Evolutionary conservation across 108 stramenopile species (phyloP).

Genomic region (Thalassiosira profunda): DNA sequence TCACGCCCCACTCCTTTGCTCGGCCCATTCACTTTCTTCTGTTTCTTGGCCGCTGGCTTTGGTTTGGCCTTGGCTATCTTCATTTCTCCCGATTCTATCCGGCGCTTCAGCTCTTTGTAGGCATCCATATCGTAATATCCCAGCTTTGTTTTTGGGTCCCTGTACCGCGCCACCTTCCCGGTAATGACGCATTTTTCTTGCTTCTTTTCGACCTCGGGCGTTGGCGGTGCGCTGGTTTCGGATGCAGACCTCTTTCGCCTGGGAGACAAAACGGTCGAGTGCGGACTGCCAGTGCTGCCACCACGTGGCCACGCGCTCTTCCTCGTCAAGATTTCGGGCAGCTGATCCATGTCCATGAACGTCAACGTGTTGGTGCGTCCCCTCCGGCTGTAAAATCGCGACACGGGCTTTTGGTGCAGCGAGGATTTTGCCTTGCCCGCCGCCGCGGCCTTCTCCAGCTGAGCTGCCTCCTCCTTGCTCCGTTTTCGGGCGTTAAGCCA

Average conservation of each 20-base stretch:
- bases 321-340: constrained; percentile 74
- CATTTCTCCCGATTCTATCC: constrained; percentile 62
- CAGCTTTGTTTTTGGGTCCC: constrained; percentile 70
- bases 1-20: too few relatives aligned
- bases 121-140: constrained; percentile 73
- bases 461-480: constrained; percentile 47
- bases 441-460: constrained; percentile 6
- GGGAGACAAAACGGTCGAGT: background rate
- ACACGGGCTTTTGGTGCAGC: constrained; percentile 26
- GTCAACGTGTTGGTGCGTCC: constrained; percentile 79
- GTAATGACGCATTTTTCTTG: constrained; percentile 74
- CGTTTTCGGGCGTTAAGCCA: constrained; percentile 79
- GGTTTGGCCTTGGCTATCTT: background rate
- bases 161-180: constrained; percentile 77
- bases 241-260: background rate
- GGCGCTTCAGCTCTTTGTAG: constrained; percentile 75
- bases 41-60: constrained; percentile 1
- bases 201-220: constrained; percentile 4
- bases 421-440: constrained; percentile 24
- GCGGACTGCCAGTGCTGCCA: background rate
- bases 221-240: background rate
- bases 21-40: too few relatives aligned
- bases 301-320: background rate
- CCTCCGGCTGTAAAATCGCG: constrained; percentile 66
- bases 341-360: constrained; percentile 86